A percentile compares a stretch with the other conserved stretches of the same genome.
phyloP scores from a whole-genome alignment of 1,284 basidiomycete species.

The Sutorius eximius region DNA sequence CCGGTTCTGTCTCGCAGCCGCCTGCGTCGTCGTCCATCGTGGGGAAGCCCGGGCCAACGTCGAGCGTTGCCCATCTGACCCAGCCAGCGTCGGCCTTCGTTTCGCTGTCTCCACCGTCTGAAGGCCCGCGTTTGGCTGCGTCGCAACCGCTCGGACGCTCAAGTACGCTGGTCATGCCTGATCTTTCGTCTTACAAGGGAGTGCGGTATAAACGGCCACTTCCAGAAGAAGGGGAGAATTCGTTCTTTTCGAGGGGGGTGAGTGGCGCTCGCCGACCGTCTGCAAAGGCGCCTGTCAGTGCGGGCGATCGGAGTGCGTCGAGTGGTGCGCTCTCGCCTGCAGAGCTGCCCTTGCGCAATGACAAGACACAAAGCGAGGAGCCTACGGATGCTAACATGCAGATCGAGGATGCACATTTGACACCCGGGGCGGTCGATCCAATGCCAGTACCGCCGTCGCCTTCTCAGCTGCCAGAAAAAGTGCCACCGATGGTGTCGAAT shows the following conservation, averaged over 20 bases:
- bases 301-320: neutral
- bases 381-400: slow-evolving; percentile 8
- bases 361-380: neutral
- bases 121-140: neutral
- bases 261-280: neutral
- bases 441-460: neutral
- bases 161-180: slow-evolving; percentile 19
- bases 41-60: neutral
- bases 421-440: neutral
- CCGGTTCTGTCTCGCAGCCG: neutral
- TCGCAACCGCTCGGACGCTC: slow-evolving; percentile 1
- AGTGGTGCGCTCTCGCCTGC: neutral
- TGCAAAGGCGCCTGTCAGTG: neutral
- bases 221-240: slow-evolving; percentile 14
- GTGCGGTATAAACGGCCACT: slow-evolving; percentile 22
- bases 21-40: neutral
- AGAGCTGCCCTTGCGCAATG: neutral
- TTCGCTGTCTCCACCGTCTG: neutral
- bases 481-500: neutral
- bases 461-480: neutral
- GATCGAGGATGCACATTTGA: neutral
- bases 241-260: slow-evolving; percentile 29
- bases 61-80: neutral
- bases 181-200: slow-evolving; percentile 26
- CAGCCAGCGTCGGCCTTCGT: neutral